Conservation (phyloP, 2,329 filamentous ascomycete species). For the Colletotrichum sp. region DNA sequence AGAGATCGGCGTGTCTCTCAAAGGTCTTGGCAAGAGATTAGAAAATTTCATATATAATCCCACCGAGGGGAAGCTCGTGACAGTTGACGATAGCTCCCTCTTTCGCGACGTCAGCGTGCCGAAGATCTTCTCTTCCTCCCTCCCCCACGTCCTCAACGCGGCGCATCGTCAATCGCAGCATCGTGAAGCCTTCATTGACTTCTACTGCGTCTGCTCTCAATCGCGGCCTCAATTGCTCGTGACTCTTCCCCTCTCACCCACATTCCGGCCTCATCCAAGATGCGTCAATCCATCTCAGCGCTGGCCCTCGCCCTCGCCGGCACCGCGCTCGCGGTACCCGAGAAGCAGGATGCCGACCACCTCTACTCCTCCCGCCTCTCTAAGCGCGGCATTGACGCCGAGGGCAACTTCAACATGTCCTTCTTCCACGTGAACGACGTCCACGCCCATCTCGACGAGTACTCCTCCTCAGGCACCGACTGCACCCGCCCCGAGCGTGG, state of each 20-base stretch:
- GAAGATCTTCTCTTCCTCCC: not conserved
- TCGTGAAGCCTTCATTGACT: slow-evolving; percentile 9
- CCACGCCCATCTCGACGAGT: slow-evolving; percentile 70
- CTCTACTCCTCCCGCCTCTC: slow-evolving; percentile 52
- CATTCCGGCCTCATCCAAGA: not conserved
- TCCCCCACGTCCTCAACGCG: not conserved
- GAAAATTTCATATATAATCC: not conserved
- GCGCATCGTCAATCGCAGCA: not conserved
- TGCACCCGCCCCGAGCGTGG: slow-evolving; percentile 60
- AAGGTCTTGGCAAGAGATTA: not conserved
- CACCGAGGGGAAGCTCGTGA: not conserved
- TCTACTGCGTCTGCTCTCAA: not conserved
- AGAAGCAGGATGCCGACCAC: slow-evolving; percentile 44
- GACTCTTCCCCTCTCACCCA: not conserved
- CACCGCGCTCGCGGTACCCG: slow-evolving; percentile 31
- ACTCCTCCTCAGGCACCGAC: slow-evolving; percentile 64
- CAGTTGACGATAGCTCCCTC: not conserved
- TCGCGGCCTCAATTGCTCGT: not conserved
- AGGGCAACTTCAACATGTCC: slow-evolving; percentile 61
- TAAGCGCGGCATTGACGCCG: slow-evolving; percentile 54
- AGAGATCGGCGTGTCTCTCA: not conserved
- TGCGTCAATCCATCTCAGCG: slow-evolving; percentile 7
- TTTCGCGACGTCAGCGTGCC: not conserved
- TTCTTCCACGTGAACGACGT: slow-evolving; percentile 76
- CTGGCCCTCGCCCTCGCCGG: slow-evolving; percentile 27